A percentile compares a stretch with the other conserved stretches of the same genome.
These are phyloP conservation scores for Alectoria sarmentosa DNA, from an alignment of 495 filamentous ascomycete genomes.

Conservation along the genomic window DNA sequence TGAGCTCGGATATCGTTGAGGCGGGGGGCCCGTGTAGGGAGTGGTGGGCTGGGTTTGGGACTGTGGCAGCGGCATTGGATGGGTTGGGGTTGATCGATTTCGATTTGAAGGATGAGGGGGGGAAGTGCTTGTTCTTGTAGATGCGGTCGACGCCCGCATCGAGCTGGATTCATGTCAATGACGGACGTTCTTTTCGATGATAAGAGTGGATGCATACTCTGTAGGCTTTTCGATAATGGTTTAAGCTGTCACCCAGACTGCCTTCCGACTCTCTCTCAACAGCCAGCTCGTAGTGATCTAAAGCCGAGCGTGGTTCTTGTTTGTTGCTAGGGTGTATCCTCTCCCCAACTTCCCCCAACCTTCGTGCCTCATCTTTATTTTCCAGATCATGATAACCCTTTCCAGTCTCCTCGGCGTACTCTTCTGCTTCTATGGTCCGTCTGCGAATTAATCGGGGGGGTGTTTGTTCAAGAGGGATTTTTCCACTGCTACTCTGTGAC, in stretches of 20 bases:
- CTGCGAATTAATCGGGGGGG: slow-evolving; percentile 30
- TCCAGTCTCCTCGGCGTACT: slow-evolving; percentile 36
- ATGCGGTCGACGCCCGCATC: slow-evolving; percentile 75
- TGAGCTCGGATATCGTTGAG: slow-evolving; percentile 56
- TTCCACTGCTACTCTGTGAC: slow-evolving; percentile 21
- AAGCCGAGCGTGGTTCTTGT: slow-evolving; percentile 62
- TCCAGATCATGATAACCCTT: slow-evolving; percentile 40
- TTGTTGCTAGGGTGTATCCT: slow-evolving; percentile 19
- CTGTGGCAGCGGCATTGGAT: slow-evolving; percentile 45
- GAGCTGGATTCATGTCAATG: slow-evolving; percentile 46
- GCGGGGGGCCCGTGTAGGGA: slow-evolving; percentile 47
- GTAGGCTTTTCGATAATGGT: slow-evolving; percentile 84
- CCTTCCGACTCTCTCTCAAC: slow-evolving; percentile 82
- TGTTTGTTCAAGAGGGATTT: slow-evolving; percentile 26
- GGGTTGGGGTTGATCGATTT: slow-evolving; percentile 47
- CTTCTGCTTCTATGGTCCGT: slow-evolving; percentile 38
- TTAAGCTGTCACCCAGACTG: slow-evolving; percentile 81
- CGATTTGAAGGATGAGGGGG: slow-evolving; percentile 49
- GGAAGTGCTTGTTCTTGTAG: slow-evolving; percentile 89
- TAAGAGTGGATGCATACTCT: slow-evolving; percentile 42
- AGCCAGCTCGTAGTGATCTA: slow-evolving; percentile 90
- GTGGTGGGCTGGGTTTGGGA: slow-evolving; percentile 49
- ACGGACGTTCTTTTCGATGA: slow-evolving; percentile 13
- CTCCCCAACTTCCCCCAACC: slow-evolving; percentile 37
- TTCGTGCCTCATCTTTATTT: slow-evolving; percentile 35